These are phyloP conservation scores for Penicillium samsonianum DNA, from an alignment of 495 filamentous ascomycete genomes.

Conservation along the genomic window DNA sequence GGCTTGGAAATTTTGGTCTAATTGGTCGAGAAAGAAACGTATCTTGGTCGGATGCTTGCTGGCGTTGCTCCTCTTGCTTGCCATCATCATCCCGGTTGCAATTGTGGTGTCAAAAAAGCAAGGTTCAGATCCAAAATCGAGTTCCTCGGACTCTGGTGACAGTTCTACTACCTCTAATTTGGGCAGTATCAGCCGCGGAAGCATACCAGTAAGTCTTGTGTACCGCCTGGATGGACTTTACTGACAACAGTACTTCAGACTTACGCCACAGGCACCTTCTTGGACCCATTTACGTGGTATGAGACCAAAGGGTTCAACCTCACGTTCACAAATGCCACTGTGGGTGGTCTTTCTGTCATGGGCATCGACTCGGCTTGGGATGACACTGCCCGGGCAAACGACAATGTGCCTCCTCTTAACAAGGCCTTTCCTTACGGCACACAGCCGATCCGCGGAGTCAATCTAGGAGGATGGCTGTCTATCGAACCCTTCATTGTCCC, in stretches of 20 bases:
- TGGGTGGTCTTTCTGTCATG: constrained; percentile 87
- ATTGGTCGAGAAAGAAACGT: constrained; percentile 37
- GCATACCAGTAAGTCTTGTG: constrained; percentile 56
- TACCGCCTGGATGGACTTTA: not conserved
- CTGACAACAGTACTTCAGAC: constrained; percentile 23
- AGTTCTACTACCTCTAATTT: constrained; percentile 57
- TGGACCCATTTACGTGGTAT: constrained; percentile 93
- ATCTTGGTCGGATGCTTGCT: constrained; percentile 39
- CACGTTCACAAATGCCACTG: constrained; percentile 83
- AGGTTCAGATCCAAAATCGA: constrained; percentile 26
- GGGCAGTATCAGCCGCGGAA: constrained; percentile 55
- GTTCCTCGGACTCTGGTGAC: constrained; percentile 30
- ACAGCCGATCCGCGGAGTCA: constrained; percentile 83
- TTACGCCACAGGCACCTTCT: constrained; percentile 67
- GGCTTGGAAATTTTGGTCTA: constrained; percentile 37
- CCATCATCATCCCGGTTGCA: constrained; percentile 73
- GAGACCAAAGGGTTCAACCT: constrained; percentile 91
- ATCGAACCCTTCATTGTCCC: constrained; percentile 96
- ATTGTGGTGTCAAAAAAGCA: constrained; percentile 72
- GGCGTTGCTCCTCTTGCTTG: constrained; percentile 59
- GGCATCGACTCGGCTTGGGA: constrained; percentile 86
- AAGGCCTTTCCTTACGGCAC: constrained; percentile 70
- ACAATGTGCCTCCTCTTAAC: constrained; percentile 75
- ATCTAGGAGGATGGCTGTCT: constrained; percentile 91
- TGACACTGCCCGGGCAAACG: constrained; percentile 75